Evolutionary conservation across 805 yeast genomes (phyloP), one percentile per base, ranked within the genome.

Genomic region (Cyberlindnera galapagoensis): DNA sequence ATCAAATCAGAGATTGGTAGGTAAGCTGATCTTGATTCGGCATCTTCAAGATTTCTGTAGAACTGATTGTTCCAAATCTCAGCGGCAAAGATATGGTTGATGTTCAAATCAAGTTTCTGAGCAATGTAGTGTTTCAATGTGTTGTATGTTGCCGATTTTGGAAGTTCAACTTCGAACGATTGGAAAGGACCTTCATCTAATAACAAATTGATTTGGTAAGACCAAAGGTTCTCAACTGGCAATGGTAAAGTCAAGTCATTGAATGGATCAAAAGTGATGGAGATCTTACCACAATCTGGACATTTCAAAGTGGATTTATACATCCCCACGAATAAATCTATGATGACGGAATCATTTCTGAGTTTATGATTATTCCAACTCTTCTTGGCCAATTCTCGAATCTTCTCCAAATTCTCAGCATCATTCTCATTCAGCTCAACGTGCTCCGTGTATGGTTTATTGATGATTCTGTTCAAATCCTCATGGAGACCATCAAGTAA

Each of bases 241-340:
- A 90, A 63, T 0, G 97, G 97, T 26, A 90, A 60, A 0, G 98
- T 87, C 42, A 90, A 60, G 51, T 87, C 96, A 59, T 77, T 85
- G 51, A 76, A 90, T 0, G 98, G 97, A 54, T 90, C 98, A 59
- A 88, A 92, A 0, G 97, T 88, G 17, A 90, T 70, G 18, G 94
- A 80, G 7, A 83, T 71, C 45, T 80, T 80, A 13, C 67, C 53
- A 57, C 98, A 92, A 7, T 60, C 76, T 0, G 97, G 97, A 52
- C 98, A 90, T 9, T 80, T 69, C 34, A 92, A 63, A 0, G 96
- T 87, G 2, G 95, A 86, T 56, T 88, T 84, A 55, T 90, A 92
- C 49, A 86, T 52, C 0, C 97, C 97, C 8, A 88, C 82, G 62
- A 90, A 92, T 24, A 92, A 61, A 52, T 92, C 97, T 17, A 76